Base-by-base conservation (phyloP, 352 stramenopile genomes). In the Phytophthora kernoviae region DNA sequence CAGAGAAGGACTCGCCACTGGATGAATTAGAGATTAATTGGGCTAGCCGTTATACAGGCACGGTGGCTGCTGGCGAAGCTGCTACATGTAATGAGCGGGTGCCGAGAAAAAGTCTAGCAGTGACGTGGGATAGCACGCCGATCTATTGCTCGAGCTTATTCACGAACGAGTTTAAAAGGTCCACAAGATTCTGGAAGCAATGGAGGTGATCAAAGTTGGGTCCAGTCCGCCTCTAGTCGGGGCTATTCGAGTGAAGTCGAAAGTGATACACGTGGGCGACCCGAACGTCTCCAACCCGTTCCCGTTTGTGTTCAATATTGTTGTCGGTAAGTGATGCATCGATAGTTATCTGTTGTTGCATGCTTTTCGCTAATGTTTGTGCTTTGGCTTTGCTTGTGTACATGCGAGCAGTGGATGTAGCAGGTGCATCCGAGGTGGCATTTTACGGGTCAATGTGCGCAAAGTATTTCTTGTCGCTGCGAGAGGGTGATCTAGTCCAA, bases 371-470 rank as follows among this genome's bases (percentile, higher is more conserved):
- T 22, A 50, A 15, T 32, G 9, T 1, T 41, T 30, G 6, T 6
- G 24, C 24, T 30, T 6, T 6, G 24, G 24, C 3, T 30, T 30
- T 30, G 24, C 24, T 30, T 6, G 8, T 34, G 0, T 42, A n/a
- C n/a, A n/a, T n/a, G n/a, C n/a, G n/a, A n/a, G n/a, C n/a, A 91
- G 82, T 74, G 15, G 82, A 91, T 53, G n/a, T 46, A 6, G 55
- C 58, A 1, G 64, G 61, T 0, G 72, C 65, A 0, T 62, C 84
- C 8, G 82, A 90, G 53, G 53, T 90, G 12, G 68, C 79, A n/a
- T 91, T 91, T 48, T 86, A 85, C 15, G 82, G 82, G 0, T 78
- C 79, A 2, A 84, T 83, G 74, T 87, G 77, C 11, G 80, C 79
- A 1, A 80, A 74, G 36, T 81, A 83, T 57, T 88, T 79, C 54